A percentile compares a stretch with the other conserved stretches of the same genome.
Conservation (phyloP, 257 asterid species). For the Echites panduratus region DNA sequence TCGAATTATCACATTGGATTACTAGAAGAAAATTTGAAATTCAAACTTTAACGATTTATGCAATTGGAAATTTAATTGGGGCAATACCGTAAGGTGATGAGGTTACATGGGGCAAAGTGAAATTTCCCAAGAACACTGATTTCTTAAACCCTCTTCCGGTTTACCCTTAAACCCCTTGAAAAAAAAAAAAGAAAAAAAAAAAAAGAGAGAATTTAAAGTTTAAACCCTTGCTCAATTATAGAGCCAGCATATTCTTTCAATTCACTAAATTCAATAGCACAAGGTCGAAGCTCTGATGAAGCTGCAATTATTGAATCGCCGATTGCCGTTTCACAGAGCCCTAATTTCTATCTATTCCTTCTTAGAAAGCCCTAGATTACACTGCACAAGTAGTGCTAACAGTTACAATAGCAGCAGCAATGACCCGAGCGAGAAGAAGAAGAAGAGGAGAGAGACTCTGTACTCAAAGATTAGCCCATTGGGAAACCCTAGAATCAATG, state of each 20-base stretch:
- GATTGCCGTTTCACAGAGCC: background rate
- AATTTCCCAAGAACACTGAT: background rate
- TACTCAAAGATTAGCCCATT: constrained; percentile 72
- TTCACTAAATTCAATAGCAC: background rate
- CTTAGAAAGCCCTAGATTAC: background rate
- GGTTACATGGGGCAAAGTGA: background rate
- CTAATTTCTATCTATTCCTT: constrained; percentile 4
- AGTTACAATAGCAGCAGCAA: background rate
- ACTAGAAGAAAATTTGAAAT: background rate
- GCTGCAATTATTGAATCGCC: constrained; percentile 4
- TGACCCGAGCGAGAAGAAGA: constrained; percentile 12
- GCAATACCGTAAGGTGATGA: background rate
- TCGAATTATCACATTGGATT: too few species aligned
- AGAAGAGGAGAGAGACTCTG: constrained; percentile 35
- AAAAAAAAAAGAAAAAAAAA: background rate
- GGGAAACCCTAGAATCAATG: constrained; percentile 54
- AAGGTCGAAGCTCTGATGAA: background rate
- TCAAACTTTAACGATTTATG: background rate
- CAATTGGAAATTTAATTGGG: background rate
- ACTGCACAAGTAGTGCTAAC: background rate
- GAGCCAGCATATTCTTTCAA: background rate
- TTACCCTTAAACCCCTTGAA: background rate
- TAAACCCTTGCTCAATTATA: background rate
- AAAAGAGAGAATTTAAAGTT: background rate
- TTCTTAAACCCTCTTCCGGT: too few species aligned